Percentiles rank a stretch among this genome's conserved stretches.
phyloP scores from a whole-genome alignment of 768 basidiomycete species.

The Chalciporus pseudorubinellus region DNA sequence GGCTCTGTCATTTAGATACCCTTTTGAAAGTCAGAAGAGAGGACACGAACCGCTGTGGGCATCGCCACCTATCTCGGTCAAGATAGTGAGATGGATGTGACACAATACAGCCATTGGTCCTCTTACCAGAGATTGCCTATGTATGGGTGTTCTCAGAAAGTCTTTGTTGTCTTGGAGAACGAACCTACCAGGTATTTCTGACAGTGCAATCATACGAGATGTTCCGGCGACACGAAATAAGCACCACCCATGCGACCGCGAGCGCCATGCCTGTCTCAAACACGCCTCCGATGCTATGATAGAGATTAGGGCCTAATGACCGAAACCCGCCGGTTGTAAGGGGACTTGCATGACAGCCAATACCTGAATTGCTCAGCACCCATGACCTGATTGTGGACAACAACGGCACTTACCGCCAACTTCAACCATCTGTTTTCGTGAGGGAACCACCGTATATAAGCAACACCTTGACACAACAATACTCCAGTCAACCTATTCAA shows the following conservation, averaged over 20 bases:
- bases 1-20: too few relatives aligned
- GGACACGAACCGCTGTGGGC: background rate
- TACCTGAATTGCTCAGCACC: background rate
- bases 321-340: too few relatives aligned
- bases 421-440: background rate
- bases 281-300: background rate
- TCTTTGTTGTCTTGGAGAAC: too few relatives aligned
- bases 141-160: background rate
- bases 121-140: slow-evolving; percentile 4
- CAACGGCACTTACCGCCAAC: background rate
- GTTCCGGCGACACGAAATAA: slow-evolving; percentile 6
- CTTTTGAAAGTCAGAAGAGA: too few relatives aligned
- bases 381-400: too few relatives aligned
- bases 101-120: background rate
- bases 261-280: background rate
- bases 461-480: slow-evolving; percentile 4
- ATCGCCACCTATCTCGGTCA: background rate
- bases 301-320: background rate
- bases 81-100: background rate
- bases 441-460: slow-evolving; percentile 2
- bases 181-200: background rate
- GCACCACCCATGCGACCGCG: background rate
- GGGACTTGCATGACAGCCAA: background rate
- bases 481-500: slow-evolving; percentile 1
- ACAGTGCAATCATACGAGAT: background rate